Evolutionary conservation across 208 protist genomes (phyloP).

Genomic region (Herpetomonas samuelpessoai): DNA sequence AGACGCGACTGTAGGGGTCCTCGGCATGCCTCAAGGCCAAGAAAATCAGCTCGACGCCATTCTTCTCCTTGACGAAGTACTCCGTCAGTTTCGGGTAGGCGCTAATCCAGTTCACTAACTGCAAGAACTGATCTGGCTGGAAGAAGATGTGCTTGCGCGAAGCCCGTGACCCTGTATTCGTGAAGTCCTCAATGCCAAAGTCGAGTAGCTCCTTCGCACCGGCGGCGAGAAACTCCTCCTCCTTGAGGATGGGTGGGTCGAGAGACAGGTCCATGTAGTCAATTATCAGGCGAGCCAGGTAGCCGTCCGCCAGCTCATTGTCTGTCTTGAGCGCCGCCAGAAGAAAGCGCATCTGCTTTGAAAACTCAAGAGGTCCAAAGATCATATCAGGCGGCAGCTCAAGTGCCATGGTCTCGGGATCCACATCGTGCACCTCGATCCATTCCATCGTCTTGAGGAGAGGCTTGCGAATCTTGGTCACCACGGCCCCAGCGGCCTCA

Average conservation of each 20-base stretch:
- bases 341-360: conserved; percentile 89
- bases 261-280: conserved; percentile 89
- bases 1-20: conserved; percentile 69
- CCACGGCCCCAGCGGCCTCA: conserved; percentile 68
- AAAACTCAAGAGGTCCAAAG: conserved; percentile 84
- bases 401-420: conserved; percentile 84
- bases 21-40: conserved; percentile 62
- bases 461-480: conserved; percentile 75
- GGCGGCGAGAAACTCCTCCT: conserved; percentile 61
- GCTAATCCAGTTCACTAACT: conserved; percentile 76
- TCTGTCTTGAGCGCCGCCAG: conserved; percentile 79
- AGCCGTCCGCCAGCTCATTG: conserved; percentile 88
- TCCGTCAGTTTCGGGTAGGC: conserved; percentile 65
- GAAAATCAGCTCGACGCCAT: conserved; percentile 77
- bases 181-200: conserved; percentile 84
- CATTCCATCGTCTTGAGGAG: conserved; percentile 85
- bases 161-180: conserved; percentile 39
- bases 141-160: conserved; percentile 86
- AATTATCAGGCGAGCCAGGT: conserved; percentile 80
- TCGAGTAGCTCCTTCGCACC: conserved; percentile 70
- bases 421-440: conserved; percentile 88
- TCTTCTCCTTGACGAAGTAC: conserved; percentile 67
- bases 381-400: conserved; percentile 88
- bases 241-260: conserved; percentile 62
- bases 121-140: conserved; percentile 78